Base-by-base conservation (phyloP, 1,284 basidiomycete genomes). In the Sanghuangporus sanghuang region DNA sequence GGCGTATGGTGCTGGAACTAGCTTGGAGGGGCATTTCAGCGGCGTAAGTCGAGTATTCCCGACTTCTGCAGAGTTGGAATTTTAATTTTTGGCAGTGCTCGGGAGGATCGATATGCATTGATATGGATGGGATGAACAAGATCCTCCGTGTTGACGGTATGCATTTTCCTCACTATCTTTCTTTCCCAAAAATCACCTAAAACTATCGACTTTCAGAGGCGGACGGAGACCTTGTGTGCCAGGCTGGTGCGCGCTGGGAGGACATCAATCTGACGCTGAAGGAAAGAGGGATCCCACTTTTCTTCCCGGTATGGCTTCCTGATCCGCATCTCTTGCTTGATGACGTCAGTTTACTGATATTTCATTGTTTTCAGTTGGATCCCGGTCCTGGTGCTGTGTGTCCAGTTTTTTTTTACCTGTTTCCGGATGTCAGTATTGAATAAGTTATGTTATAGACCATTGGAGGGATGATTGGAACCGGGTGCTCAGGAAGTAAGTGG, bases 231-330 rank as follows among this genome's bases (percentile, higher is more conserved):
- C 78, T 92, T 46, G 79, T 85, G 9, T 91, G 89, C 64, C 92
- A 95, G 75, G 78, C 93, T 44, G 95, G 95, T 6, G 83, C 89
- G 38, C 82, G 86, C 42, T 98, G 95, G 93, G 93, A 96, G 72
- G 90, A 92, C 61, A 84, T 98, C 63, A 98, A 98, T 71, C 78
- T 79, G 21, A 78, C 83, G 8, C 80, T 97, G 21, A 85, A 84
- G 66, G 83, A 87, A 27, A 81, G 86, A 69, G 88, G 81, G 1
- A 85, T 87, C 61, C 82, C 86, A 0, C 72, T 89, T 7, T 90
- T 89, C 73, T 90, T 90, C 69, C 88, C 87, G 12, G 87, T 88
- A 70, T 69, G 81, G 81, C 68, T 32, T 32, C 27, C 27, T 32
- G 27, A 32, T 32, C 27, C 39, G 50, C 9, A 42, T 39, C 49